phyloP scores from a whole-genome alignment of 2,329 filamentous ascomycete genomes.

The Aureobasidium pullulans region DNA sequence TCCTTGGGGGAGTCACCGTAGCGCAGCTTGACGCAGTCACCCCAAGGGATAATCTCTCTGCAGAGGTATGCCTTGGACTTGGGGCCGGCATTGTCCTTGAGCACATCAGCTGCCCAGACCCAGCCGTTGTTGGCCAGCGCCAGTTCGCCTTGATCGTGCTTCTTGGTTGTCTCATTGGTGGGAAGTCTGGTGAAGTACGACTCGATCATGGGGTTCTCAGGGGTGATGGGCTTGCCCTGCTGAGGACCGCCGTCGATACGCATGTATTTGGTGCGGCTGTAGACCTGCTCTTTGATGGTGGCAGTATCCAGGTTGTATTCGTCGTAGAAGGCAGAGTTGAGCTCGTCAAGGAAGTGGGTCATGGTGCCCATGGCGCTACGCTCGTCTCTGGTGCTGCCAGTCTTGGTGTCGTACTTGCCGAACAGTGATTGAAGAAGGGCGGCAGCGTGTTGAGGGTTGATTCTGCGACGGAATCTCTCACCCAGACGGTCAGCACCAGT shows the following conservation, averaged over 20 bases:
- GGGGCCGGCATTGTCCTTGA: conserved; percentile 87
- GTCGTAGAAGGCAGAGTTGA: conserved; percentile 82
- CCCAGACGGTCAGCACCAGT: conserved; percentile 66
- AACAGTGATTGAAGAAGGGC: conserved; percentile 60
- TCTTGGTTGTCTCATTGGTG: conserved; percentile 65
- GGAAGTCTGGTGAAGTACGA: conserved; percentile 90
- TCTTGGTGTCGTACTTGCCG: conserved; percentile 57
- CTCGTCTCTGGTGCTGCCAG: conserved; percentile 43
- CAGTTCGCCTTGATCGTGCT: conserved; percentile 67
- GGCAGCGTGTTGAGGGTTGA: conserved; percentile 64
- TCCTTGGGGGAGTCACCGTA: conserved; percentile 76
- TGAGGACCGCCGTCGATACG: conserved; percentile 89
- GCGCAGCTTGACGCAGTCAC: conserved; percentile 93
- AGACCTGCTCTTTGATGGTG: conserved; percentile 82
- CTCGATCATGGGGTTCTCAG: conserved; percentile 77
- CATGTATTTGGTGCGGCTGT: conserved; percentile 90
- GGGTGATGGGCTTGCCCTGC: conserved; percentile 70
- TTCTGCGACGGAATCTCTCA: conserved; percentile 64
- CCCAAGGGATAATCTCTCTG: conserved; percentile 95
- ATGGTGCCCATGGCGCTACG: conserved; percentile 47
- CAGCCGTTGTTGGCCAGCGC: conserved; percentile 93
- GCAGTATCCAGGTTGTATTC: conserved; percentile 82
- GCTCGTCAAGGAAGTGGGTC: conserved; percentile 63
- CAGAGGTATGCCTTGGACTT: conserved; percentile 89
- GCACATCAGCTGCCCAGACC: conserved; percentile 96